A percentile compares a stretch with the other conserved stretches of the same genome.
Conservation (phyloP, 345 rosid genomes). For the Cardiospermum halicacabum region DNA sequence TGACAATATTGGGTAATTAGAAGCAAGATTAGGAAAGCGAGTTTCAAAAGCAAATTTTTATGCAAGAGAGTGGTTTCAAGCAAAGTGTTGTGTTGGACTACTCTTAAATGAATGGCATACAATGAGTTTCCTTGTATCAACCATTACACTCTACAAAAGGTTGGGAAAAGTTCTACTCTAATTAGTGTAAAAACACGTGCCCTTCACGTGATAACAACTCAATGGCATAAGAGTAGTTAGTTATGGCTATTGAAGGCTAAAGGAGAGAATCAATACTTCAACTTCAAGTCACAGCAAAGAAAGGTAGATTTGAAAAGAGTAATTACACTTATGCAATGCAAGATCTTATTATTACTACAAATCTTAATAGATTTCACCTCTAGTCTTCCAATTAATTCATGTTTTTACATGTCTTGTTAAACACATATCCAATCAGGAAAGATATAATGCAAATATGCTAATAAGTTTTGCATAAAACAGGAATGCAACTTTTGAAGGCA, state of each 20-base stretch:
- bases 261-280: neutral
- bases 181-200: neutral
- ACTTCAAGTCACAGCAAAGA: neutral
- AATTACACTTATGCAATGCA: neutral
- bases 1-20: neutral
- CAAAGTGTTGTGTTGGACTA: slow-evolving; percentile 5
- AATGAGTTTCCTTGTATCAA: neutral
- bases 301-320: neutral
- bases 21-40: neutral
- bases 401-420: neutral
- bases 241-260: neutral
- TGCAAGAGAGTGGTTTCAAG: neutral
- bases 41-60: neutral
- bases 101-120: slow-evolving; percentile 8
- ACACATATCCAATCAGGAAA: neutral
- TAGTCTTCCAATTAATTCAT: neutral
- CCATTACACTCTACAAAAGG: slow-evolving; percentile 5
- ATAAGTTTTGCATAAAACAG: too few relatives aligned
- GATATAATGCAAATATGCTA: too few relatives aligned
- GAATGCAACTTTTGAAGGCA: too few relatives aligned
- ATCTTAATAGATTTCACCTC: neutral
- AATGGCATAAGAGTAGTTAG: too few relatives aligned
- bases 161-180: neutral
- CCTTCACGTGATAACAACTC: neutral
- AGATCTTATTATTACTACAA: too few relatives aligned